Conservation (phyloP, 108 stramenopile genomes). For the Seminavis robusta region DNA sequence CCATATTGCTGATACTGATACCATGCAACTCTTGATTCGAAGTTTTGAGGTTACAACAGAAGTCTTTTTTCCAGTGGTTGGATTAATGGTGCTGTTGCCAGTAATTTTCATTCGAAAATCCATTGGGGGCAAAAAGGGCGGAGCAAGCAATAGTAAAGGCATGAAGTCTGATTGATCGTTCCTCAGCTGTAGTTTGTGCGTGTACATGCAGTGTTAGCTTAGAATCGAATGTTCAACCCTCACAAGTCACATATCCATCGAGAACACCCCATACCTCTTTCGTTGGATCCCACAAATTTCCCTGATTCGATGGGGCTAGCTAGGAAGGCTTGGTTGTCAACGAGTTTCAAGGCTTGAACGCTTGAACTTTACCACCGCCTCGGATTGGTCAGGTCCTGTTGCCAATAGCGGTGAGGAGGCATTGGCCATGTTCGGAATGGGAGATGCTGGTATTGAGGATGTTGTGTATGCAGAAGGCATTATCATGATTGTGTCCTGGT, state of each 20-base stretch:
- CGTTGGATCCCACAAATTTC: conserved; percentile 65
- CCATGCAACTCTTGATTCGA: too few relatives aligned
- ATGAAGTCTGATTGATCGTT: too few relatives aligned
- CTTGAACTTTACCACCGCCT: conserved; percentile 50
- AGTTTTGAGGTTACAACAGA: too few relatives aligned
- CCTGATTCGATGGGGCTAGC: conserved; percentile 76
- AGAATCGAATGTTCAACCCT: too few relatives aligned
- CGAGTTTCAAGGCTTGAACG: conserved; percentile 74
- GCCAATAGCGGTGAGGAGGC: conserved; percentile 70
- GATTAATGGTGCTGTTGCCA: too few relatives aligned
- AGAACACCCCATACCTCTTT: conserved; percentile 62
- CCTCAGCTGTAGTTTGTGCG: too few relatives aligned
- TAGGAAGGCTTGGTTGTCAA: conserved; percentile 72
- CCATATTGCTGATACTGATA: too few relatives aligned
- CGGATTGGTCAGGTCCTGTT: conserved; percentile 66
- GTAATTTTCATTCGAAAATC: too few relatives aligned
- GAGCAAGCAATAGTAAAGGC: too few relatives aligned
- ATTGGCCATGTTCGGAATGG: conserved; percentile 64
- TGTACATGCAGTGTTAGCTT: too few relatives aligned
- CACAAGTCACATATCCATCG: conserved; percentile 72
- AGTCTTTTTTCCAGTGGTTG: too few relatives aligned
- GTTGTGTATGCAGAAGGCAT: conserved; percentile 52
- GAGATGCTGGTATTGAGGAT: conserved; percentile 32
- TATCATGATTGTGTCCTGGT: conserved; percentile 59
- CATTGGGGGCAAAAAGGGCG: too few relatives aligned